Base-by-base conservation (phyloP, 306 rosid genomes). In the Vigna radiata region DNA sequence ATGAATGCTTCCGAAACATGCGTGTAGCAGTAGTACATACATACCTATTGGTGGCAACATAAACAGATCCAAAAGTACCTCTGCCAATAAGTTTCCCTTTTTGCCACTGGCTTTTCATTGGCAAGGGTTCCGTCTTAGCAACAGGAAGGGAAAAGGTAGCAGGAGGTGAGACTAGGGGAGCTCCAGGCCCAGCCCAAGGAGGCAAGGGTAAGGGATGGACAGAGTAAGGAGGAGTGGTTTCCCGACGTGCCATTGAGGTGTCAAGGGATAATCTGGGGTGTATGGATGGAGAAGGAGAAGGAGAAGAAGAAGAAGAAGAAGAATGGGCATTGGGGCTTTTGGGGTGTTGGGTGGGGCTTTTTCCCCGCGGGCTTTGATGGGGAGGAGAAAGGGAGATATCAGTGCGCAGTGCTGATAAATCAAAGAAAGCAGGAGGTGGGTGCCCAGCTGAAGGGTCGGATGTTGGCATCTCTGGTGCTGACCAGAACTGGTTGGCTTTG, bases 1-100 rank as follows among this genome's bases (percentile, higher is more conserved):
- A 19, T 4, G 10, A 59, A 59, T 60, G 43, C 19, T 46, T 15
- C 53, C 4, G 43, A 77, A 81, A 73, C 39, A 15, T 50, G 44
- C 44, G 11, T 39, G 11, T 39, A 2, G 58, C 10, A n/a, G 73
- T 33, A 16, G 14, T 12, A 62, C 77, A 16, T 83, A 94, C 98
- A 16, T 83, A 94, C 98, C 96, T 83, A 65, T 93, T 93, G 81
- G 95, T 89, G 50, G 98, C 99, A 82, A 85, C 98, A 80, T 87
- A 96, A 70, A 96, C 98, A 77, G 96, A 87, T 70, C 99, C 99
- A 65, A 96, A 96, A 16, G 99, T 96, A 83, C 99, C 99, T 4
- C 99, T 90, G n/a, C 99, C 99, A 47, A 96, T 93, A 63, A 93
- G 96, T 83, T 96, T 96, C 9, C 99, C 99, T 77, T 93, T 96